These are phyloP conservation scores for Cudoniella acicularis DNA, from an alignment of 495 filamentous ascomycete genomes.

Conservation along the genomic window DNA sequence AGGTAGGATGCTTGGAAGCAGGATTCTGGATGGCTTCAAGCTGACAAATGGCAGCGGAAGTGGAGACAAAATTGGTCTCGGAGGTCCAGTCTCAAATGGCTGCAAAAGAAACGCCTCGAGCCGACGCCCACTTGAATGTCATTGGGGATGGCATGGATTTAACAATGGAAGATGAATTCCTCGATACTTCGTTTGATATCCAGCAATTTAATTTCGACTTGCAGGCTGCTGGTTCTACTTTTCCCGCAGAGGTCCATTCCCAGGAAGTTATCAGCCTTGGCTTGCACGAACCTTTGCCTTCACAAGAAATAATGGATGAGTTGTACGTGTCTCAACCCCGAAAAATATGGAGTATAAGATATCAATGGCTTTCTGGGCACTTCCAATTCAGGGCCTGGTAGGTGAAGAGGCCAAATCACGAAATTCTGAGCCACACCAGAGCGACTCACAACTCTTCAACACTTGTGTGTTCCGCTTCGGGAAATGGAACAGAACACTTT, in stretches of 20 bases:
- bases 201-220: constrained; percentile 3
- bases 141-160: constrained; percentile 6
- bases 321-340: constrained; percentile 53
- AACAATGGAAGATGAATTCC: background rate
- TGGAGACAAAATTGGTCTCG: constrained; percentile 20
- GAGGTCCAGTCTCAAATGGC: constrained; percentile 5
- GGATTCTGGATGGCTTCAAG: background rate
- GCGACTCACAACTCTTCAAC: too few relatives aligned
- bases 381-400: too few relatives aligned
- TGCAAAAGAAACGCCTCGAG: constrained; percentile 7
- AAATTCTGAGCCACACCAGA: too few relatives aligned
- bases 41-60: constrained; percentile 16
- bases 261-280: constrained; percentile 94
- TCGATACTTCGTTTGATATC: constrained; percentile 16
- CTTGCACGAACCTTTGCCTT: constrained; percentile 83
- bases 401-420: background rate
- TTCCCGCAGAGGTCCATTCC: constrained; percentile 41
- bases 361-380: background rate
- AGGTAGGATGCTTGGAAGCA: constrained; percentile 50
- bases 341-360: background rate
- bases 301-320: constrained; percentile 83
- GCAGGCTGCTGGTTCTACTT: background rate
- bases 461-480: too few relatives aligned
- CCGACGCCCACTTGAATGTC: background rate
- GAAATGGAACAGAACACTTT: too few relatives aligned